A percentile compares a stretch with the other conserved stretches of the same genome.
phyloP scores from a whole-genome alignment of 2,329 filamentous ascomycete genomes.

The Magnaporthiopsis rhizophila region DNA sequence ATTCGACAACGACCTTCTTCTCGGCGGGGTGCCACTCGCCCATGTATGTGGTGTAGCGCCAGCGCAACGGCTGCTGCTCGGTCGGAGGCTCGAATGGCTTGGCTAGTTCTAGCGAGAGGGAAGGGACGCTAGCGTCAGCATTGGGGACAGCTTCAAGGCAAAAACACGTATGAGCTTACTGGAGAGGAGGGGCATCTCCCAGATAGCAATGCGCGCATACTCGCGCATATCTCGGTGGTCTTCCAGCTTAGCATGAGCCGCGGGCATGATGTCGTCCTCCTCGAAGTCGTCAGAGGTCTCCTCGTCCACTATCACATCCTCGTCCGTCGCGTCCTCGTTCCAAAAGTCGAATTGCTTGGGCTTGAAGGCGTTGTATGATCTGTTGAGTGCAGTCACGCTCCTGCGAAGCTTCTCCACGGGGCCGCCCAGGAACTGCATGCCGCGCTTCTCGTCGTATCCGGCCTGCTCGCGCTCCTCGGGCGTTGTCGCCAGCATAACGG shows the following conservation, averaged over 20 bases:
- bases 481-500: background rate
- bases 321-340: constrained; percentile 40
- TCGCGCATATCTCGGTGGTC: constrained; percentile 82
- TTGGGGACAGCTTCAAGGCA: background rate
- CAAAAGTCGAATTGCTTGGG: constrained; percentile 28
- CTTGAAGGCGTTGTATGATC: background rate
- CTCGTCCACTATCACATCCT: constrained; percentile 35
- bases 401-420: background rate
- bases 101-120: constrained; percentile 57
- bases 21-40: constrained; percentile 87
- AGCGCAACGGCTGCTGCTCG: constrained; percentile 66
- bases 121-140: constrained; percentile 12
- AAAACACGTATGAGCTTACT: constrained; percentile 47
- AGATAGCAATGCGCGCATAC: constrained; percentile 78
- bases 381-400: background rate
- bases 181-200: constrained; percentile 89
- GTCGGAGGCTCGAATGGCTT: constrained; percentile 71
- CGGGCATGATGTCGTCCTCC: constrained; percentile 74
- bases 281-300: constrained; percentile 56
- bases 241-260: constrained; percentile 82
- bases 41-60: constrained; percentile 95
- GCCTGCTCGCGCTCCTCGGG: constrained; percentile 8
- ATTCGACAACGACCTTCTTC: constrained; percentile 90
- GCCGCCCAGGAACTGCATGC: background rate
- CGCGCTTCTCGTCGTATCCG: constrained; percentile 4